Percentiles rank a stretch among this genome's conserved stretches.
Conservation (phyloP, 352 stramenopile genomes). For the Phytophthora pseudosyringae region DNA sequence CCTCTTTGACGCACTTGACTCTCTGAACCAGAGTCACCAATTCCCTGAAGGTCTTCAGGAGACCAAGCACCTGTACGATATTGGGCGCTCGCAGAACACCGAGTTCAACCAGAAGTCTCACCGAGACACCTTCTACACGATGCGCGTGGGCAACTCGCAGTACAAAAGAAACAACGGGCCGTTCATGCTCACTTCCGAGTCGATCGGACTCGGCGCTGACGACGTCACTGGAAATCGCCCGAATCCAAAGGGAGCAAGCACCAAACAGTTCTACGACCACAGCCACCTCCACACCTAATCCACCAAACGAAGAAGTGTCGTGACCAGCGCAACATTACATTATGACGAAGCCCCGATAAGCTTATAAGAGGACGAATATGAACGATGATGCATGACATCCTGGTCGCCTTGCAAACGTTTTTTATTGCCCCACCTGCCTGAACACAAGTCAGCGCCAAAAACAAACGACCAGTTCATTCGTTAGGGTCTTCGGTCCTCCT, state of each 20-base stretch:
- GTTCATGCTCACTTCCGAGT: constrained; percentile 83
- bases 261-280: constrained; percentile 86
- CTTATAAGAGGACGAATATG: constrained; percentile 7
- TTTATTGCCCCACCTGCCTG: no score
- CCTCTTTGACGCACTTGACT: constrained; percentile 50
- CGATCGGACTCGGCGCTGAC: constrained; percentile 64
- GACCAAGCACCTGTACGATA: constrained; percentile 84
- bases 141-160: constrained; percentile 77
- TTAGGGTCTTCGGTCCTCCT: constrained; percentile 7
- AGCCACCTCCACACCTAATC: constrained; percentile 66
- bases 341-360: background rate
- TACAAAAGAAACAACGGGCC: constrained; percentile 82
- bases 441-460: no score
- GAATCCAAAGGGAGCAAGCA: constrained; percentile 77
- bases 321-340: no score
- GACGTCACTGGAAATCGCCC: constrained; percentile 68
- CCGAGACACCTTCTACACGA: constrained; percentile 86
- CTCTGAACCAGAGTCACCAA: constrained; percentile 49
- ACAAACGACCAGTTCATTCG: constrained; percentile 23
- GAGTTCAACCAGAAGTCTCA: constrained; percentile 88
- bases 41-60: constrained; percentile 79
- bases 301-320: no score
- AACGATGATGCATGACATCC: constrained; percentile 17
- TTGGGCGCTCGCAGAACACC: constrained; percentile 76
- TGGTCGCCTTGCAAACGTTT: no score